Percentiles rank a stretch among this genome's conserved stretches.
These are phyloP conservation scores for Allium cepa DNA, from an alignment of 106 monocot species.

Conservation along the genomic window DNA sequence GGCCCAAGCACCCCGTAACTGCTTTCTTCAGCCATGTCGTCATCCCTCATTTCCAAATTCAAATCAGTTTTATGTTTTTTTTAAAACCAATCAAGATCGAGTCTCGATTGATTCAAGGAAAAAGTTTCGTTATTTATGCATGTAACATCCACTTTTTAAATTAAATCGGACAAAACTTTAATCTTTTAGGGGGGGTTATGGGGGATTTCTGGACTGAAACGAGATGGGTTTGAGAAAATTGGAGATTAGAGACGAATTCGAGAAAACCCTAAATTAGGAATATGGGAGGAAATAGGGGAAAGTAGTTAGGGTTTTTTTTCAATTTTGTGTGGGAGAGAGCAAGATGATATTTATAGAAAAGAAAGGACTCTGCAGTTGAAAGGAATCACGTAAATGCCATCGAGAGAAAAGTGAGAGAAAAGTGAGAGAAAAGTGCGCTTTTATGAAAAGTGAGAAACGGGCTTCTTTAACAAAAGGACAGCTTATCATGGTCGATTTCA, in stretches of 20 bases:
- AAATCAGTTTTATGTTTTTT: not conserved
- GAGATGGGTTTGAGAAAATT: not conserved
- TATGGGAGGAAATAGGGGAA: not conserved
- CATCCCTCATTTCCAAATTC: conserved; percentile 81
- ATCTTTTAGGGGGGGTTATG: not conserved
- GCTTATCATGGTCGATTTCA: conserved; percentile 2
- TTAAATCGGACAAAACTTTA: no score
- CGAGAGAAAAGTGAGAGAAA: not conserved
- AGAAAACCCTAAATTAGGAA: not conserved
- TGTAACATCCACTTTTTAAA: no score
- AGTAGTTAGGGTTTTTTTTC: not conserved
- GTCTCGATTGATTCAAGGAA: no score
- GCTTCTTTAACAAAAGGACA: not conserved
- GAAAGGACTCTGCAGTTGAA: not conserved
- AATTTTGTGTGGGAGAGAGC: not conserved
- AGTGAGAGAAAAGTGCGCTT: not conserved
- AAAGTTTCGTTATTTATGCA: no score
- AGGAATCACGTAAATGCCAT: conserved; percentile 5
- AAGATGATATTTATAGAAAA: not conserved
- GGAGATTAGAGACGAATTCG: no score
- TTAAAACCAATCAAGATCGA: not conserved
- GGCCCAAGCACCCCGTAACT: conserved; percentile 51
- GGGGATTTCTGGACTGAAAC: not conserved
- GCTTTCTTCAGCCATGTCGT: conserved; percentile 56
- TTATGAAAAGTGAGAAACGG: conserved; percentile 4